Conservation (phyloP, 2,329 filamentous ascomycete genomes). For the Dryadomyces quercus-mongolicae region DNA sequence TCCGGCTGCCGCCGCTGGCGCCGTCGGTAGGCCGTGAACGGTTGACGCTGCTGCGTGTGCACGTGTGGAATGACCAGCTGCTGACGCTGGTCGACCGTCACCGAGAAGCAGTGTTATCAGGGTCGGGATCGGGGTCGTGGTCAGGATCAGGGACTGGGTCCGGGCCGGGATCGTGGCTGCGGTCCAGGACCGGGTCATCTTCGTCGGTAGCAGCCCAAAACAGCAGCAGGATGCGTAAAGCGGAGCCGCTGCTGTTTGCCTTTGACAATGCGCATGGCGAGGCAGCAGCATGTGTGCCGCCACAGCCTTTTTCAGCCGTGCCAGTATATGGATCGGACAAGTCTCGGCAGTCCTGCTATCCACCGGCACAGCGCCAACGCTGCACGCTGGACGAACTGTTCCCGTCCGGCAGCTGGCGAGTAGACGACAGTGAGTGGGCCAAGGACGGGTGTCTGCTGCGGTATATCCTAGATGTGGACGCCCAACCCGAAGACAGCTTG, state of each 20-base stretch:
- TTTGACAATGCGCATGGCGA: conserved; percentile 9
- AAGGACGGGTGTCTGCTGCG: conserved; percentile 6
- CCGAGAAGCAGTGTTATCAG: not conserved
- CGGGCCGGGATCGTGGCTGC: no score
- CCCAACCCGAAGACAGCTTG: not conserved
- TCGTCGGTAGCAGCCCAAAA: not conserved
- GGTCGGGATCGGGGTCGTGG: no score
- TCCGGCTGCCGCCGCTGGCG: conserved; percentile 5
- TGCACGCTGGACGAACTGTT: conserved; percentile 4
- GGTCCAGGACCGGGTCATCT: no score
- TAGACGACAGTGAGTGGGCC: conserved; percentile 9
- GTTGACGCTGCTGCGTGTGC: conserved; percentile 1
- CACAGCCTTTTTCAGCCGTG: conserved; percentile 7
- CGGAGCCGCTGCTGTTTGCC: conserved; percentile 10
- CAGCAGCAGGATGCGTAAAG: conserved; percentile 4
- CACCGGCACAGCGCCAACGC: not conserved
- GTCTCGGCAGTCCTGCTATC: no score
- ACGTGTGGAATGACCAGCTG: conserved; percentile 13
- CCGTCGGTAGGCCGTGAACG: not conserved
- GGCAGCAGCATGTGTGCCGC: not conserved
- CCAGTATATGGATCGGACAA: conserved; percentile 5
- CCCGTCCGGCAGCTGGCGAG: conserved; percentile 5
- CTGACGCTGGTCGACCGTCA: conserved; percentile 9
- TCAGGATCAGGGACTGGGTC: no score
- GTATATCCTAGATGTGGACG: conserved; percentile 11